Base-by-base conservation (phyloP, 2,329 filamentous ascomycete species). In the Fusarium nodosum region DNA sequence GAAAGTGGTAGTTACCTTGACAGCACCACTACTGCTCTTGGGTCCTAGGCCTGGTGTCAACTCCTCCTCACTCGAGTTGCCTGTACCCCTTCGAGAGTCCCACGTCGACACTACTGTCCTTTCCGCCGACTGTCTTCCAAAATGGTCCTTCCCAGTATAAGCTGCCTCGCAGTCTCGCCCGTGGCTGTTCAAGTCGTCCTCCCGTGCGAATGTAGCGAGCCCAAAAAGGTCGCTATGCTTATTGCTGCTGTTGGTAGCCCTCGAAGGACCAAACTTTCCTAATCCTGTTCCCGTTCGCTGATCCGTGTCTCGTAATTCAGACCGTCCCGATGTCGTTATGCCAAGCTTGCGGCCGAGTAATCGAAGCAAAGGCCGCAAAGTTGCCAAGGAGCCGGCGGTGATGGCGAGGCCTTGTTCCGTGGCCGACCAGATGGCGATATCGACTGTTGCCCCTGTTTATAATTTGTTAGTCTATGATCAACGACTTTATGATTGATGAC, bases 401-500 rank as follows among this genome's bases (percentile, higher is more conserved):
- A 86, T 82, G 48, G 83, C 82, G 2, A 86, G 77, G 15, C 81
- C 82, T 36, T 82, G 77, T 56, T 86, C 85, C 9, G 81, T 76
- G 1, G 80, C 82, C 2, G 83, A 84, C 82, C 83, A 86, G 68
- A 85, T 82, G 18, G 83, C 82, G 51, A 84, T 81, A 60, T 81
- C 79, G 50, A 78, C 56, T 0, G 82, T 83, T 28, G 79, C 78
- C 72, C 72, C 80, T 76, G 13, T 38, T 36, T 38, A 20, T 41
- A 15, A 26, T 31, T 28, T 47, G 41, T 65, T 55, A 74, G 54
- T 20, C n/a, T 18, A 47, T 30, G 10, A 16, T 13, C n/a, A n/a
- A 26, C 16, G 39, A 31, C 34, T 59, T 30, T 24, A 24, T 56
- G 44, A 16, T 26, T 47, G 20, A 56, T 52, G 34, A 46, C 12